phyloP scores from a whole-genome alignment of 2,329 filamentous ascomycete genomes.

The Xylaria multiplex region DNA sequence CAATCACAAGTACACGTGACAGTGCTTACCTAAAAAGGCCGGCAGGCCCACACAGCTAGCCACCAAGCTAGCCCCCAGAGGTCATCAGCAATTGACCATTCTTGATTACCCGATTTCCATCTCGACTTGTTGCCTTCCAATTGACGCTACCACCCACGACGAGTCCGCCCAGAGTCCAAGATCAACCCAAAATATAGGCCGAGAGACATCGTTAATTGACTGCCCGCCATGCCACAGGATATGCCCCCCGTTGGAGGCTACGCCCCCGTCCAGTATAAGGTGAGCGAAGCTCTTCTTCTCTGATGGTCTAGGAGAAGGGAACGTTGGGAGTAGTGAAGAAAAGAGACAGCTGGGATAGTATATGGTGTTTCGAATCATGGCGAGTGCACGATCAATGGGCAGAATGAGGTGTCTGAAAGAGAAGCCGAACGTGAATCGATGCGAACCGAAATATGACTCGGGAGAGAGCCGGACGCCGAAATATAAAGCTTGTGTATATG shows the following conservation, averaged over 20 bases:
- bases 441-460: background rate
- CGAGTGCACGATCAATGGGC: no score
- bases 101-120: constrained; percentile 19
- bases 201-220: background rate
- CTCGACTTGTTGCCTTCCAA: constrained; percentile 9
- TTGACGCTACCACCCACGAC: constrained; percentile 13
- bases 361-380: no score
- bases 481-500: background rate
- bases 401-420: no score
- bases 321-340: no score
- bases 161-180: background rate
- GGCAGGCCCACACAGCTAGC: constrained; percentile 16
- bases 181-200: background rate
- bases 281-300: constrained; percentile 54
- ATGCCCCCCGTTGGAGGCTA: constrained; percentile 97
- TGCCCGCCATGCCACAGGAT: constrained; percentile 87
- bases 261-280: constrained; percentile 96
- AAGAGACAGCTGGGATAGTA: no score
- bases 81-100: constrained; percentile 18
- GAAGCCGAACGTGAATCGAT: background rate
- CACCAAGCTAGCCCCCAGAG: background rate
- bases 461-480: background rate
- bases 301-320: background rate
- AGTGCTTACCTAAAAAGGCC: constrained; percentile 14
- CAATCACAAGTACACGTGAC: constrained; percentile 23